Evolutionary conservation across 164 flowering plant genomes (phyloP).

Genomic region (Dillenia turbinata): DNA sequence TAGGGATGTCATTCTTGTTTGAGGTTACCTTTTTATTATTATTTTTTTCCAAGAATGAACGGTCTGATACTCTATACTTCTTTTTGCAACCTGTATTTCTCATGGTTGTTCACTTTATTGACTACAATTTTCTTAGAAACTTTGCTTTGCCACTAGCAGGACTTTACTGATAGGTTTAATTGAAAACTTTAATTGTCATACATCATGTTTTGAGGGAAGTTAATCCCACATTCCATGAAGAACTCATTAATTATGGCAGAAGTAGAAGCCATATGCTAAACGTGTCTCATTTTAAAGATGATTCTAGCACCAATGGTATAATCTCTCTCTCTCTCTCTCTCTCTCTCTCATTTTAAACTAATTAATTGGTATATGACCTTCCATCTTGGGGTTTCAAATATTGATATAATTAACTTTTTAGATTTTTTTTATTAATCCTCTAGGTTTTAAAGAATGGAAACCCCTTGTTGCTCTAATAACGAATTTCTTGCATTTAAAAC

Average conservation of each 20-base stretch:
- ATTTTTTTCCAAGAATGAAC: background rate
- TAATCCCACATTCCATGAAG: slow-evolving; percentile 91
- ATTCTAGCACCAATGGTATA: slow-evolving; percentile 95
- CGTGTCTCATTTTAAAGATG: slow-evolving; percentile 93
- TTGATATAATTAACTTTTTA: too few species aligned
- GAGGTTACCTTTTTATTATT: slow-evolving; percentile 29
- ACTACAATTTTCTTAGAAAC: background rate
- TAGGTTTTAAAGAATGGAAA: too few species aligned
- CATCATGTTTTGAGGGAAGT: slow-evolving; percentile 98
- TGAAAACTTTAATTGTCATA: slow-evolving; percentile 87
- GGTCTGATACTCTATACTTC: background rate
- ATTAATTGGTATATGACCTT: too few species aligned
- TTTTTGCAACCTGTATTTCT: too few species aligned
- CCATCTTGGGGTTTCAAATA: too few species aligned
- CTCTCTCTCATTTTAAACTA: too few species aligned
- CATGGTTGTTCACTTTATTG: background rate
- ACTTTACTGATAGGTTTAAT: slow-evolving; percentile 10
- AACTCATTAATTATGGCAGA: slow-evolving; percentile 79
- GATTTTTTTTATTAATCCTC: too few species aligned
- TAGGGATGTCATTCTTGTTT: slow-evolving; percentile 54
- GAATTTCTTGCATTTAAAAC: too few species aligned
- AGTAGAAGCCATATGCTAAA: slow-evolving; percentile 90
- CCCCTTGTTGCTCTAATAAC: too few species aligned
- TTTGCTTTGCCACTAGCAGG: slow-evolving; percentile 21
- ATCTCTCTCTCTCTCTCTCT: background rate